These are phyloP conservation scores for Jackrogersella multiformis DNA, from an alignment of 495 filamentous ascomycete genomes.

Conservation along the genomic window DNA sequence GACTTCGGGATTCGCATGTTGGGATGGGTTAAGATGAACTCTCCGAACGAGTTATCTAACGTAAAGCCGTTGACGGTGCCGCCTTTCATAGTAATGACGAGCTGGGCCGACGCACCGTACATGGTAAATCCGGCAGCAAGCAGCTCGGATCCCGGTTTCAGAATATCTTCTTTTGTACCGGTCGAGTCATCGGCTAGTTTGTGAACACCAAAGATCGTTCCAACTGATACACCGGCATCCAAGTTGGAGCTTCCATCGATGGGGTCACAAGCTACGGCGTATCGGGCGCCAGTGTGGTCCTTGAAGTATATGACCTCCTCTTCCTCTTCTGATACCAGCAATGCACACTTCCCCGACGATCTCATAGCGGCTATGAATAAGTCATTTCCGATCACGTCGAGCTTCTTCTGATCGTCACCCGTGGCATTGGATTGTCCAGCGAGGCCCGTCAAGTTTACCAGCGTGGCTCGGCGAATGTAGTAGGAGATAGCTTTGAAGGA, in stretches of 20 bases:
- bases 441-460: constrained; percentile 95
- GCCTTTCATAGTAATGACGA: constrained; percentile 96
- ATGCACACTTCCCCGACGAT: constrained; percentile 85
- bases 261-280: constrained; percentile 96
- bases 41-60: constrained; percentile 91
- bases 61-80: constrained; percentile 97
- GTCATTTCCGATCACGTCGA: constrained; percentile 98
- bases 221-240: constrained; percentile 96
- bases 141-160: constrained; percentile 87
- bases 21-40: constrained; percentile 98
- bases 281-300: constrained; percentile 80
- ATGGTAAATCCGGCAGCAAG: constrained; percentile 97
- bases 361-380: constrained; percentile 95
- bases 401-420: constrained; percentile 98
- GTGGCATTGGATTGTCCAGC: constrained; percentile 95
- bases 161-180: constrained; percentile 81
- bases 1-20: constrained; percentile 85
- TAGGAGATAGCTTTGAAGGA: constrained; percentile 99
- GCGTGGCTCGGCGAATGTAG: constrained; percentile 97
- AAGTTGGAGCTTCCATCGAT: constrained; percentile 98
- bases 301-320: constrained; percentile 89
- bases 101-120: constrained; percentile 96
- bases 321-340: constrained; percentile 96
- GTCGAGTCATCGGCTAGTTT: constrained; percentile 77
- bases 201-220: constrained; percentile 97